Base-by-base conservation (phyloP, 306 rosid genomes). In the Castanea crenata region DNA sequence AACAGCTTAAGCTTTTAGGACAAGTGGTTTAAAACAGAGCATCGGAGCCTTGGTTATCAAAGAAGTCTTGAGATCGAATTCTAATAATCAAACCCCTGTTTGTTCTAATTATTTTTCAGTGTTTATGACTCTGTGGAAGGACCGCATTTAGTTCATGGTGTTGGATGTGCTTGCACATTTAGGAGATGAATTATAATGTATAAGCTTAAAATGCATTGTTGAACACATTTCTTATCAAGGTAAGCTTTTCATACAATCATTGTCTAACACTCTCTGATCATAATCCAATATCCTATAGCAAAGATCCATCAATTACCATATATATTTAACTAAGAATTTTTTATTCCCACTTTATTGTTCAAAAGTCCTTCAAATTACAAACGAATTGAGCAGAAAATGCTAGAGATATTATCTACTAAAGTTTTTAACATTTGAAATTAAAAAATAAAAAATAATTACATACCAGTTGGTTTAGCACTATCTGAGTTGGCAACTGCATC, bases 401-500 rank as follows among this genome's bases (percentile, higher is more conserved):
- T 21, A 27, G 12, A 59, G 32, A 23, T 4, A 59, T 59, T 49
- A 3, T 49, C 16, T 12, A 12, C 54, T 10, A 13, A 3, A 49
- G 15, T 6, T 59, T 59, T 59, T 59, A 3, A 10, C 65, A 14
- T 29, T 64, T 27, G 38, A 67, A 18, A 19, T 0, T 5, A 18
- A 10, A 16, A 7, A 8, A 23, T 15, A 1, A 19, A 76, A 67
- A 55, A 51, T 32, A 85, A 82, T 62, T 55, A 57, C 86, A 55
- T 83, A 93, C 97, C 84, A 35, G 32, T 84, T 80, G 85, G 41
- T n/a, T 81, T 55, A 54, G 80, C 68, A 79, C 80, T 27, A 20
- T 85, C 88, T 23, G 85, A 81, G 32, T 74, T 64, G 74, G 90
- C 61, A 84, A 82, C 76, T n/a, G 75, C 80, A 57, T 89, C 88